Conservation (phyloP, 129 eudicot species). For the Deinandra increscens region DNA sequence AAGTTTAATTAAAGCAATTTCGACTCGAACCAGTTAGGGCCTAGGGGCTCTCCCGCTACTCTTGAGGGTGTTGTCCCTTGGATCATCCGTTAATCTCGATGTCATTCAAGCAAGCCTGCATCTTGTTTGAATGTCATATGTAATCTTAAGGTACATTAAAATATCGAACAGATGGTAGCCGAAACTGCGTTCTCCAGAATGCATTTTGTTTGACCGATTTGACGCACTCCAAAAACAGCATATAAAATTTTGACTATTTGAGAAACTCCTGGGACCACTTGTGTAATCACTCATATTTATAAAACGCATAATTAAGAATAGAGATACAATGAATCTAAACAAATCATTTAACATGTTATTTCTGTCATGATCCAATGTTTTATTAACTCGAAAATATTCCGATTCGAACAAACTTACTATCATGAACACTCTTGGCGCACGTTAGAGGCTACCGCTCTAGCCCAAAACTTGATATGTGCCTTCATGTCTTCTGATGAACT, state of each 20-base stretch:
- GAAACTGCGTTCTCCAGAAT: too few species aligned
- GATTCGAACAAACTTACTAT: constrained; percentile 15
- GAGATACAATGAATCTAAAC: constrained; percentile 32
- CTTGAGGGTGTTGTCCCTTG: too few species aligned
- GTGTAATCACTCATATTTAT: constrained; percentile 19
- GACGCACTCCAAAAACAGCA: not conserved
- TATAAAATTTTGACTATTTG: not conserved
- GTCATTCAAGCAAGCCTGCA: too few species aligned
- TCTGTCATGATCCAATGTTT: constrained; percentile 28
- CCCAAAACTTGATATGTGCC: constrained; percentile 93
- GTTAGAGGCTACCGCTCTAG: constrained; percentile 88
- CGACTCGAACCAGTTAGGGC: too few species aligned
- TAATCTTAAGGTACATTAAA: too few species aligned
- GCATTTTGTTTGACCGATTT: not conserved
- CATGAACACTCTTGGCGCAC: constrained; percentile 66
- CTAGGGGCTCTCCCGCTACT: too few species aligned
- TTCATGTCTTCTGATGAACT: constrained; percentile 74
- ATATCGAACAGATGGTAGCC: too few species aligned
- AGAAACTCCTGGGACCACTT: not conserved
- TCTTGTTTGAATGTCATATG: too few species aligned
- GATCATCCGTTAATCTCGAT: too few species aligned
- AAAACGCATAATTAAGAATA: not conserved
- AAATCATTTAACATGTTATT: constrained; percentile 12
- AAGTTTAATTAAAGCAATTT: too few species aligned
- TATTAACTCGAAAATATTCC: constrained; percentile 13